phyloP scores from a whole-genome alignment of 768 basidiomycete species.

The Serendipita indica region DNA sequence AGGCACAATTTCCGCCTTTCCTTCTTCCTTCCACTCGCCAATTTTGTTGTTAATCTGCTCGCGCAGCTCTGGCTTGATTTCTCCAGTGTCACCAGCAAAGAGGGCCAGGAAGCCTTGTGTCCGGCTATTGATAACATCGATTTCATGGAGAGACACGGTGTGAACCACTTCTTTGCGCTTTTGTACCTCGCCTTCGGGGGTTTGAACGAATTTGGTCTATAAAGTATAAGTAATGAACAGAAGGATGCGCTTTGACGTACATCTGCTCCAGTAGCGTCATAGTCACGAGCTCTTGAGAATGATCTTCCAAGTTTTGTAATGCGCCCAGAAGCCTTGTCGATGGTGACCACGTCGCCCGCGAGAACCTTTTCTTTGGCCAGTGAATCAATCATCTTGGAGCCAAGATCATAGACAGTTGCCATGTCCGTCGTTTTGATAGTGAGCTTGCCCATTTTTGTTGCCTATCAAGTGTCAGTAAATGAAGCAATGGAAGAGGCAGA shows the following conservation, averaged over 20 bases:
- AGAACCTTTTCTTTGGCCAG: conserved; percentile 94
- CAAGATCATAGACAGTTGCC: conserved; percentile 98
- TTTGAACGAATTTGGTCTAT: conserved; percentile 96
- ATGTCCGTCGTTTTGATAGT: conserved; percentile 98
- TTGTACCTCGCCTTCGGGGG: conserved; percentile 95
- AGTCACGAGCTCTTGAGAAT: conserved; percentile 93
- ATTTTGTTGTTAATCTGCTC: conserved; percentile 96
- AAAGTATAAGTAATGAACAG: background rate
- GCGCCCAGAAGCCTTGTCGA: conserved; percentile 95
- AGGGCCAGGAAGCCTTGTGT: conserved; percentile 97
- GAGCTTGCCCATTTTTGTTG: conserved; percentile 92
- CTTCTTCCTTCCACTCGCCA: conserved; percentile 95
- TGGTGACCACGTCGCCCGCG: conserved; percentile 84
- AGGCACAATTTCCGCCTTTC: conserved; percentile 94
- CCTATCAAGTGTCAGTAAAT: conserved; percentile 31
- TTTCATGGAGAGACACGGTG: conserved; percentile 94
- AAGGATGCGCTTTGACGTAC: conserved; percentile 33
- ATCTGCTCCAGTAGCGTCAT: conserved; percentile 98
- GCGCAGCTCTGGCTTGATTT: conserved; percentile 93
- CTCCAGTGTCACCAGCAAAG: conserved; percentile 91
- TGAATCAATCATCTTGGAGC: conserved; percentile 98
- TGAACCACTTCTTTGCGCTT: conserved; percentile 95
- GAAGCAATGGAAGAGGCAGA: background rate
- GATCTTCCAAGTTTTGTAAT: conserved; percentile 92
- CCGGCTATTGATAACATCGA: conserved; percentile 96